Conservation (phyloP, 768 basidiomycete genomes). For the Epithele typhae region DNA sequence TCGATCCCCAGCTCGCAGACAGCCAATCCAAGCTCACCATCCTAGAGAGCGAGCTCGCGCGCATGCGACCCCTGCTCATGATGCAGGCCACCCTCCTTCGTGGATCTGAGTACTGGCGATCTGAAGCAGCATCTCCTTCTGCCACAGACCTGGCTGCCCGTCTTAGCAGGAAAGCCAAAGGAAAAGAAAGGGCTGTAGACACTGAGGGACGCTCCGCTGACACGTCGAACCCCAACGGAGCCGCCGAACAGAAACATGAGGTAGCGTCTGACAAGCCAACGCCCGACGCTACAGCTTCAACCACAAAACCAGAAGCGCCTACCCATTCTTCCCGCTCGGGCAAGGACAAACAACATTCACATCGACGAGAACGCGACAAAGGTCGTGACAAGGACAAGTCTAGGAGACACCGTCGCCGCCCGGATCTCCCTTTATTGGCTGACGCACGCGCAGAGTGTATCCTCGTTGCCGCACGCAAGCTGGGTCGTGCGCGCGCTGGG, state of each 20-base stretch:
- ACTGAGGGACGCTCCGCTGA: too few relatives aligned
- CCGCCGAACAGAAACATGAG: too few relatives aligned
- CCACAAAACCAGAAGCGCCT: too few relatives aligned
- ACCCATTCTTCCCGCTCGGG: not conserved
- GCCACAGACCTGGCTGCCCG: not conserved
- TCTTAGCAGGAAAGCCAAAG: conserved; percentile 5
- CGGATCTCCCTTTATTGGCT: conserved; percentile 34
- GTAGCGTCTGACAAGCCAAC: too few relatives aligned
- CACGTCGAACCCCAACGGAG: not conserved
- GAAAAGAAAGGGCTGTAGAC: conserved; percentile 1
- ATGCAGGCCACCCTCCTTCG: conserved; percentile 46
- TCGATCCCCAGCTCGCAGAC: conserved; percentile 50
- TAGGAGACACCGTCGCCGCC: conserved; percentile 11
- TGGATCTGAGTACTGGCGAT: conserved; percentile 7
- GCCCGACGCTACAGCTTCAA: too few relatives aligned
- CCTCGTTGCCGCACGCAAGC: conserved; percentile 63
- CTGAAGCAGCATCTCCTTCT: not conserved
- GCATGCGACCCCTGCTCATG: conserved; percentile 63
- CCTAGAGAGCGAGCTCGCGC: conserved; percentile 61
- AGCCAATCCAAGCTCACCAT: conserved; percentile 46
- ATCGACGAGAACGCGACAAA: conserved; percentile 3
- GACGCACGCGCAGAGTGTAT: conserved; percentile 73
- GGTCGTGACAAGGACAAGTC: conserved; percentile 5
- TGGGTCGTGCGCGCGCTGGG: conserved; percentile 58
- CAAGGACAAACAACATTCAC: conserved; percentile 1